Evolutionary conservation across 129 eudicot genomes (phyloP).

Genomic region (Silybum marianum): DNA sequence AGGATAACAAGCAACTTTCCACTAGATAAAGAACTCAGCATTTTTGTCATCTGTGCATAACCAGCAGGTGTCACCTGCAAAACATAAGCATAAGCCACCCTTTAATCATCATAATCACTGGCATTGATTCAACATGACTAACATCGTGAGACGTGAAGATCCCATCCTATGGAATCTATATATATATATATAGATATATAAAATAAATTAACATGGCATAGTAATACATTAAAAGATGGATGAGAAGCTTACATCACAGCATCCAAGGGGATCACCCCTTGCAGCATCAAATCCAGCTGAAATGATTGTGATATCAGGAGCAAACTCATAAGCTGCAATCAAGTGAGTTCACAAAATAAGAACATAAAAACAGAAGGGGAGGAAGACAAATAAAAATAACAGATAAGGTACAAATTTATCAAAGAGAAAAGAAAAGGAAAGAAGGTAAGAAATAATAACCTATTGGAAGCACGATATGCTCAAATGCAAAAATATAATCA

Average conservation of each 20-base stretch:
- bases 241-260: conserved; percentile 78
- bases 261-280: conserved; percentile 97
- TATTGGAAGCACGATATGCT: conserved; percentile 86
- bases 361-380: background rate
- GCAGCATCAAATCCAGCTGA: conserved; percentile 99
- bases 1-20: conserved; percentile 95
- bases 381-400: background rate
- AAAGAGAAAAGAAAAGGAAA: background rate
- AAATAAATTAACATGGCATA: background rate
- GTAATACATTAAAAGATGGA: background rate
- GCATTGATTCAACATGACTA: background rate
- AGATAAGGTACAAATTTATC: background rate
- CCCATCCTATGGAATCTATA: too few species aligned
- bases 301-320: conserved; percentile 89
- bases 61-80: conserved; percentile 91
- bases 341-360: conserved; percentile 16
- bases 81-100: conserved; percentile 2
- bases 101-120: background rate
- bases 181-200: too few species aligned
- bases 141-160: background rate
- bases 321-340: conserved; percentile 73
- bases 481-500: conserved; percentile 91
- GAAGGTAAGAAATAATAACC: conserved; percentile 49
- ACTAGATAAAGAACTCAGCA: conserved; percentile 62
- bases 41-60: conserved; percentile 92